A percentile compares a stretch with the other conserved stretches of the same genome.
phyloP scores from a whole-genome alignment of 2,329 filamentous ascomycete species.

The Sclerotiophoma versabilis region DNA sequence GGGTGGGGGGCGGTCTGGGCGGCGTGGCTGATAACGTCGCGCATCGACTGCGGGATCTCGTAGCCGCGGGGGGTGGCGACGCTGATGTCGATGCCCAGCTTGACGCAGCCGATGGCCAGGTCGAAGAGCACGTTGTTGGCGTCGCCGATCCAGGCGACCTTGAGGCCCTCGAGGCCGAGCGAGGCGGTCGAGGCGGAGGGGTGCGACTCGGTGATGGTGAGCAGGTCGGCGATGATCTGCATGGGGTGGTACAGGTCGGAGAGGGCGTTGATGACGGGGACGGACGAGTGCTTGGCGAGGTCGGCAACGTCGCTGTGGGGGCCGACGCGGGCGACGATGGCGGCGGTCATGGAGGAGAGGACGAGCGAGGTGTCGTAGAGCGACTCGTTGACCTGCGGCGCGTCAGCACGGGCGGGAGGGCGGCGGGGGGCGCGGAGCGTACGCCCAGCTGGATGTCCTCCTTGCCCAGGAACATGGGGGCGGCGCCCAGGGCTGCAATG shows the following conservation, averaged over 20 bases:
- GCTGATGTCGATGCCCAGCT: slow-evolving; percentile 83
- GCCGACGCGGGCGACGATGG: slow-evolving; percentile 60
- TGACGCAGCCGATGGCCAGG: slow-evolving; percentile 84
- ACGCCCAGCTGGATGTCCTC: slow-evolving; percentile 96
- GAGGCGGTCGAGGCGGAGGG: slow-evolving; percentile 55
- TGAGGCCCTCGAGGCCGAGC: slow-evolving; percentile 80
- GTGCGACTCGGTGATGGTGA: slow-evolving; percentile 86
- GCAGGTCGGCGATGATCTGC: slow-evolving; percentile 91
- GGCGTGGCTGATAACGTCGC: slow-evolving; percentile 72
- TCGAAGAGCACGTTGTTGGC: slow-evolving; percentile 98
- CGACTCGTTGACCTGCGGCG: slow-evolving; percentile 80
- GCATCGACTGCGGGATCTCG: slow-evolving; percentile 78
- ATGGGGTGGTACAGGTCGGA: slow-evolving; percentile 93
- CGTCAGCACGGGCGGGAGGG: slow-evolving; percentile 8
- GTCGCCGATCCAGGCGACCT: slow-evolving; percentile 95
- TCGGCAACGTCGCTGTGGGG: slow-evolving; percentile 59
- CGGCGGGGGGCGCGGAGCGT: slow-evolving; percentile 31
- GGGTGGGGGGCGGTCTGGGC: slow-evolving; percentile 63
- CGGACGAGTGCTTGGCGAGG: slow-evolving; percentile 56
- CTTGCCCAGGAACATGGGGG: slow-evolving; percentile 95
- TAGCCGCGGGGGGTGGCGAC: slow-evolving; percentile 89
- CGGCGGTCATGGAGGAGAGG: slow-evolving; percentile 75
- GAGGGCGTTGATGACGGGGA: slow-evolving; percentile 65
- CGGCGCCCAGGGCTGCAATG: slow-evolving; percentile 84
- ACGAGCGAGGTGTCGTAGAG: slow-evolving; percentile 91